Base-by-base conservation (phyloP, 352 stramenopile species). In the Phytophthora cryptogea region DNA sequence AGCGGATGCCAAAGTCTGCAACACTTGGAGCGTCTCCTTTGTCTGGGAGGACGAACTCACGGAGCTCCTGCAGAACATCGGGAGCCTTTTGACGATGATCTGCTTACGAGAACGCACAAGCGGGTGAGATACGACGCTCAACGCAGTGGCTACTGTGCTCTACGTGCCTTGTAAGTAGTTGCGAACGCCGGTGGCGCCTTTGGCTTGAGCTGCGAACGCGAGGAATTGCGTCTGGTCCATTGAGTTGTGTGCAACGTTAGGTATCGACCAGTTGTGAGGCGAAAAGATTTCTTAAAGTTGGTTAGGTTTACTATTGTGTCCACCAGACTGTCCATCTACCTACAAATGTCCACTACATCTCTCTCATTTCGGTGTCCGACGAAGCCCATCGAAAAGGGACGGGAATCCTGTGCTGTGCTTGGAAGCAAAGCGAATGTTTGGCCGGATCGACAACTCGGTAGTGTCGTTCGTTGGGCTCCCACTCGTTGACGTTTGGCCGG, bases 341-440 rank as follows among this genome's bases (percentile, higher is more conserved):
- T 62, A 45, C 37, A 36, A 62, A 7, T 48, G 32, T 47, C 48
- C 9, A 48, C 46, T 32, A 20, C 40, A 37, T 23, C 20, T 3
- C 20, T 10, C 6, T 59, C 49, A 75, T 26, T 72, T 72, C 11
- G 56, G 32, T 55, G 49, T n/a, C 16, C 45, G 52, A 44, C 63
- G 62, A 20, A 79, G 51, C 4, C 59, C 63, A 17, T 74, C 63
- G 17, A 80, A 72, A 43, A 90, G 76, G 40, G 76, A 82, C 31
- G 76, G 67, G 44, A 87, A 80, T 9, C 54, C 70, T 7, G 63
- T 45, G 26, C 39, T 59, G 48, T 86, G 66, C 49, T 83, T 83
- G 26, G 83, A 80, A 14, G 74, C 68, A 50, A 92, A 92, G 36
- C 71, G 79, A 47, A 88, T 86, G 41, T 78, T 88, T n/a, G 79